A percentile compares a stretch with the other conserved stretches of the same genome.
Conservation (phyloP, 352 stramenopile species). For the Peronosclerospora sorghi region DNA sequence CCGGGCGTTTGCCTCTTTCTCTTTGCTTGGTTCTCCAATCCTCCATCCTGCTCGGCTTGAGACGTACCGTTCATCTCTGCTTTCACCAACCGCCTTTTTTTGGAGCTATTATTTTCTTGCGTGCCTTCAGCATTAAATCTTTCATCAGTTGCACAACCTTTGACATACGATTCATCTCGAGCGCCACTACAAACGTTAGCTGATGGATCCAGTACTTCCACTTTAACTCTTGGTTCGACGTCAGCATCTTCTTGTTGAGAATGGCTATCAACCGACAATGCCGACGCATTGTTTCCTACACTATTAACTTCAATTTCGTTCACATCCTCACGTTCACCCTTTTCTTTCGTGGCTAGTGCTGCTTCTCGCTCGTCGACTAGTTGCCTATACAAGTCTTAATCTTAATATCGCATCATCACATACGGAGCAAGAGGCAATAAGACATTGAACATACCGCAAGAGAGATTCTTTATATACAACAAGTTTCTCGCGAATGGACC, state of each 20-base stretch:
- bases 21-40: conserved; percentile 12
- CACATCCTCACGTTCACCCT: conserved; percentile 1
- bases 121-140: background rate
- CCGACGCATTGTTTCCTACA: conserved; percentile 13
- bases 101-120: conserved; percentile 8
- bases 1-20: conserved; percentile 1
- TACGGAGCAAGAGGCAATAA: background rate
- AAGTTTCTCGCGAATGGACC: conserved; percentile 47
- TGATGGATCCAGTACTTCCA: background rate
- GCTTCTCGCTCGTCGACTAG: conserved; percentile 44
- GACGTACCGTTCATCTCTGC: background rate
- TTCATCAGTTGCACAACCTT: background rate
- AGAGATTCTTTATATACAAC: conserved; percentile 63
- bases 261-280: background rate
- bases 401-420: background rate
- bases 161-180: background rate
- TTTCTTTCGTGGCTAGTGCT: conserved; percentile 14
- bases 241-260: conserved; percentile 1
- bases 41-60: conserved; percentile 1
- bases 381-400: conserved; percentile 24
- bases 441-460: conserved; percentile 36
- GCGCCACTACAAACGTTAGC: background rate
- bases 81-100: conserved; percentile 21
- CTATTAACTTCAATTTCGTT: conserved; percentile 14
- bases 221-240: conserved; percentile 1